Conservation (phyloP, 192 early-diverging fungal genomes). For the Coemansia sp. region DNA sequence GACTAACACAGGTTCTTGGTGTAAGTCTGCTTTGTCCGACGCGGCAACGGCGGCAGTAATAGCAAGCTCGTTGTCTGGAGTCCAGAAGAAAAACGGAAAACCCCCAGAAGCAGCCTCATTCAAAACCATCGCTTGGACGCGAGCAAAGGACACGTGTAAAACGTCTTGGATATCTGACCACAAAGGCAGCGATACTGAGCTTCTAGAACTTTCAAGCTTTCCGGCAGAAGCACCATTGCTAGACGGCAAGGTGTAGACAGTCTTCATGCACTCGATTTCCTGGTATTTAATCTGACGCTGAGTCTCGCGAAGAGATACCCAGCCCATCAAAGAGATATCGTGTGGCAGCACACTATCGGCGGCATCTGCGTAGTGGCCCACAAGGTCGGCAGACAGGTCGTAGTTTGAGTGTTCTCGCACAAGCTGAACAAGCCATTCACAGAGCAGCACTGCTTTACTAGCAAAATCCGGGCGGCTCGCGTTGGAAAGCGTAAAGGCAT, state of each 20-base stretch:
- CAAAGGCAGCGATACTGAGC: not conserved
- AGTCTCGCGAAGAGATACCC: slow-evolving; percentile 24
- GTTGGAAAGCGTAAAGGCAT: not conserved
- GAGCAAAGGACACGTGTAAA: slow-evolving; percentile 17
- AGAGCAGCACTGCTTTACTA: not conserved
- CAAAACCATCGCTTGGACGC: slow-evolving; percentile 14
- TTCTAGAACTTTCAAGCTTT: not conserved
- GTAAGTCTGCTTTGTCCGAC: not conserved
- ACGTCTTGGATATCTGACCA: slow-evolving; percentile 6
- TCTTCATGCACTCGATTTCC: not conserved
- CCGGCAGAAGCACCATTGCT: not conserved
- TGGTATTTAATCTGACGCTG: slow-evolving; percentile 29
- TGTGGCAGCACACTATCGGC: slow-evolving; percentile 33
- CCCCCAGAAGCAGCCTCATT: not conserved
- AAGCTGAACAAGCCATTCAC: slow-evolving; percentile 12
- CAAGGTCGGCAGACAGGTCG: not conserved
- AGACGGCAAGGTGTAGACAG: not conserved
- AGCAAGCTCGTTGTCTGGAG: not conserved
- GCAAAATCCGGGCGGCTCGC: not conserved
- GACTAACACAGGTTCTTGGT: not conserved
- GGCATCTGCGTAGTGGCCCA: not conserved
- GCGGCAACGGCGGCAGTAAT: too few relatives aligned
- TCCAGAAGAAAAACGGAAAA: slow-evolving; percentile 15
- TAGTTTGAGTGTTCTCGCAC: slow-evolving; percentile 6
- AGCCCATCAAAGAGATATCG: slow-evolving; percentile 42